A percentile compares a stretch with the other conserved stretches of the same genome.
These are phyloP conservation scores for Daldinia loculata DNA, from an alignment of 495 filamentous ascomycete species.

Conservation along the genomic window DNA sequence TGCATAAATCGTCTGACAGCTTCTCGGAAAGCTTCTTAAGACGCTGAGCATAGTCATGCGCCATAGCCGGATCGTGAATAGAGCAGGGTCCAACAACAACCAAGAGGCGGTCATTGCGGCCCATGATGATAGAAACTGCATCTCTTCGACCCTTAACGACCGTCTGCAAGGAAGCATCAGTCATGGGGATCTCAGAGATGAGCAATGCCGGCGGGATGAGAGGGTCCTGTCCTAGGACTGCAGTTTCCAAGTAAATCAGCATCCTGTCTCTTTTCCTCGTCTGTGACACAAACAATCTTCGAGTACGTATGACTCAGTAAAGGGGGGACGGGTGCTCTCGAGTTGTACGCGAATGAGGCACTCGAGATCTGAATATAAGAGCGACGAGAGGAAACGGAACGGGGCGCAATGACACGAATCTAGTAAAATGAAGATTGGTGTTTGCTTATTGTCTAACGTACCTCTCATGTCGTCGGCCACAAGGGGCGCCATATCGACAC, in stretches of 20 bases:
- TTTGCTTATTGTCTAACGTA: conserved; percentile 40
- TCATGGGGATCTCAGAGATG: conserved; percentile 85
- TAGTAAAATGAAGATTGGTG: not conserved
- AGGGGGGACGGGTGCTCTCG: conserved; percentile 7
- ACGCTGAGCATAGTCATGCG: conserved; percentile 83
- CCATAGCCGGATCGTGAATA: conserved; percentile 90
- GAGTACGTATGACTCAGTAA: conserved; percentile 13
- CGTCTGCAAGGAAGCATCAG: conserved; percentile 67
- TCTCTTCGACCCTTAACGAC: conserved; percentile 86
- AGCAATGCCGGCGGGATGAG: conserved; percentile 90
- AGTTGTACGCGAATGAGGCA: conserved; percentile 23
- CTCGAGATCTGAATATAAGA: conserved; percentile 11
- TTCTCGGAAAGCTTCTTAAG: conserved; percentile 77
- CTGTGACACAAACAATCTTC: not conserved
- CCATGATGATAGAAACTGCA: conserved; percentile 82
- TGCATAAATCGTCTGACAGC: conserved; percentile 81
- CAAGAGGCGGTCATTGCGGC: conserved; percentile 81
- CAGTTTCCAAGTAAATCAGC: conserved; percentile 42
- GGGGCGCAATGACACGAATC: conserved; percentile 1
- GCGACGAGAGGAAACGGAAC: conserved; percentile 1
- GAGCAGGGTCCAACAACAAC: conserved; percentile 97
- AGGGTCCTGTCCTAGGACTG: conserved; percentile 95
- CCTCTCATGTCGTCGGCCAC: conserved; percentile 61
- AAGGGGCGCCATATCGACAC: conserved; percentile 56
- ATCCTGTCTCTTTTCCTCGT: conserved; percentile 21